Evolutionary conservation across 2,329 filamentous ascomycete species (phyloP).

Genomic region (Paraconiothyrium sp.): DNA sequence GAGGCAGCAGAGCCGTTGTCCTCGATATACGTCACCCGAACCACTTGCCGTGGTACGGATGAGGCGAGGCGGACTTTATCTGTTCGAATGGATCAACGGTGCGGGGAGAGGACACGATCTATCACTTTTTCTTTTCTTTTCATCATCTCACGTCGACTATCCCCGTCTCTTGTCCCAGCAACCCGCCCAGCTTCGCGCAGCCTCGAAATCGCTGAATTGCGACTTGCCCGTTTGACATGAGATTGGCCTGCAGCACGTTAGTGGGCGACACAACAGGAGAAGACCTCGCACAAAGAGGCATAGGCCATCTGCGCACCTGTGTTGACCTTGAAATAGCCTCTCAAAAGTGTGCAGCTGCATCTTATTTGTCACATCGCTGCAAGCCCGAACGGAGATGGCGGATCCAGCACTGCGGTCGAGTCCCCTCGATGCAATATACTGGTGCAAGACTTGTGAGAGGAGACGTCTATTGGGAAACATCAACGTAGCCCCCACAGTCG

Average conservation of each 20-base stretch:
- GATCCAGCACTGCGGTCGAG: slow-evolving; percentile 25
- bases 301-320: slow-evolving; percentile 27
- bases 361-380: slow-evolving; percentile 37
- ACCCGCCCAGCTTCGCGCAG: slow-evolving; percentile 23
- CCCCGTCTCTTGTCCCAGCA: slow-evolving; percentile 18
- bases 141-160: slow-evolving; percentile 7
- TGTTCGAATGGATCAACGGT: slow-evolving; percentile 3
- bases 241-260: slow-evolving; percentile 43
- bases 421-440: slow-evolving; percentile 19
- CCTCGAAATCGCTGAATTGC: slow-evolving; percentile 24
- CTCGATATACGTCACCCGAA: neutral
- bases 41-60: slow-evolving; percentile 10
- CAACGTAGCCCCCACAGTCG: slow-evolving; percentile 27
- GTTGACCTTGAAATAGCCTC: slow-evolving; percentile 33
- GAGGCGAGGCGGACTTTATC: slow-evolving; percentile 9
- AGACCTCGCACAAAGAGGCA: slow-evolving; percentile 32
- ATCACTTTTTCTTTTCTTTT: slow-evolving; percentile 37
- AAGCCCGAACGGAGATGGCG: slow-evolving; percentile 23
- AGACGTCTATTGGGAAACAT: neutral
- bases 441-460: neutral
- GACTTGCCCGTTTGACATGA: slow-evolving; percentile 41
- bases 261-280: slow-evolving; percentile 44
- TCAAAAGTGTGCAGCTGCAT: slow-evolving; percentile 29
- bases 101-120: slow-evolving; percentile 28
- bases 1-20: slow-evolving; percentile 23